phyloP scores from a whole-genome alignment of 179 eudicot species.

The Pouteria campechiana region DNA sequence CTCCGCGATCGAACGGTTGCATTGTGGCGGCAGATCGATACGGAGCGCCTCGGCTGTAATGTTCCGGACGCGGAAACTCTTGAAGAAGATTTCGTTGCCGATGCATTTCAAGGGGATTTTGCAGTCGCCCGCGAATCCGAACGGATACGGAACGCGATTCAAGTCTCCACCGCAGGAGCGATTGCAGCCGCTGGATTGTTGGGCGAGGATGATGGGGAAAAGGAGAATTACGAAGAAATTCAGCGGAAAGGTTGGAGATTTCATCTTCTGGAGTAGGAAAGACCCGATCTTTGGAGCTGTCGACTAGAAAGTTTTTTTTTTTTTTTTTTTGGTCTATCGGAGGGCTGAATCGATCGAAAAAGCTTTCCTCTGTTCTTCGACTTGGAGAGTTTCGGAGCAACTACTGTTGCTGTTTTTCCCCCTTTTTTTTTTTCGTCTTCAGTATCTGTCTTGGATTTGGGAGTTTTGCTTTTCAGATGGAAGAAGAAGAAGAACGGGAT shows the following conservation, averaged over 20 bases:
- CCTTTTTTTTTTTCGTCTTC: too few relatives aligned
- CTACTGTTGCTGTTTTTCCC: too few relatives aligned
- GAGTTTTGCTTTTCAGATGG: too few relatives aligned
- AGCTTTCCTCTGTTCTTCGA: too few relatives aligned
- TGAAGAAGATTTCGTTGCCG: constrained; percentile 7
- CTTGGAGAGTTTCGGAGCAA: too few relatives aligned
- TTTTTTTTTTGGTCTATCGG: too few relatives aligned
- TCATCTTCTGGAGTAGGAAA: constrained; percentile 25
- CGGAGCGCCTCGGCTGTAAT: constrained; percentile 27
- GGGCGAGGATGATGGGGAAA: not conserved
- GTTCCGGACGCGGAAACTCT: constrained; percentile 31
- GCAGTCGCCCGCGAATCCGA: constrained; percentile 52
- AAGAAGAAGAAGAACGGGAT: too few relatives aligned
- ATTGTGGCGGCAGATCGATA: constrained; percentile 35
- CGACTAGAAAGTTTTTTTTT: too few relatives aligned
- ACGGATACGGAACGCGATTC: constrained; percentile 34
- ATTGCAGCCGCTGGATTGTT: constrained; percentile 7
- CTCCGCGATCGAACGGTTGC: constrained; percentile 27
- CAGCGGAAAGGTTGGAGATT: not conserved
- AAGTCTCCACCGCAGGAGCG: constrained; percentile 17
- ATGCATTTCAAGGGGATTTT: constrained; percentile 32
- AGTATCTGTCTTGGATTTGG: too few relatives aligned
- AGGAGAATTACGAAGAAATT: not conserved
- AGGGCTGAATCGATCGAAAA: too few relatives aligned
- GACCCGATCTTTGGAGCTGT: too few relatives aligned